These are phyloP conservation scores for Nicotiana attenuata DNA, from an alignment of 257 asterid species.

Conservation along the genomic window DNA sequence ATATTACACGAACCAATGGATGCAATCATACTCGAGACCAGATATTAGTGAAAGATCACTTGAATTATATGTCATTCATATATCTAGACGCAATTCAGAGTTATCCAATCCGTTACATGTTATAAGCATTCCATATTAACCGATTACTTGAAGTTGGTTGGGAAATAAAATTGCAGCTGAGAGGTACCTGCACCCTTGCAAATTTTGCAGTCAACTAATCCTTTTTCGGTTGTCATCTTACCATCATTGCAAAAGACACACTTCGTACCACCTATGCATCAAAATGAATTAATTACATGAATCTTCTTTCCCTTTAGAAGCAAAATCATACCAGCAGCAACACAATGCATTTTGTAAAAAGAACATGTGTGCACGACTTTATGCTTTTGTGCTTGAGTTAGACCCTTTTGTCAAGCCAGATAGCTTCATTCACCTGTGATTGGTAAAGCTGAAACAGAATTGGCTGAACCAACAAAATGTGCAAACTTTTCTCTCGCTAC, in stretches of 20 bases:
- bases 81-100: not conserved
- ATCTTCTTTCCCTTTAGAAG: not conserved
- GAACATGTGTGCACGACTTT: not conserved
- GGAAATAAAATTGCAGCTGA: not conserved
- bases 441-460: not conserved
- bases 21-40: not conserved
- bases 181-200: conserved; percentile 92
- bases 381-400: not conserved
- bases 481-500: not conserved
- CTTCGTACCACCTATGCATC: conserved; percentile 78
- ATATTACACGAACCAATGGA: no score
- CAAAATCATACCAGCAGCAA: not conserved
- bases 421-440: not conserved
- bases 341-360: not conserved
- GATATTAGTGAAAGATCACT: not conserved
- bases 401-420: not conserved
- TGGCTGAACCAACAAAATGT: not conserved
- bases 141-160: not conserved
- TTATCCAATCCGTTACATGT: not conserved
- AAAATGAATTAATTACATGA: not conserved
- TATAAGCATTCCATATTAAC: not conserved
- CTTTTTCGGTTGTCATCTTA: conserved; percentile 76
- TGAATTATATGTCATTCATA: not conserved
- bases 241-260: conserved; percentile 89
- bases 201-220: conserved; percentile 78